phyloP scores from a whole-genome alignment of 2,329 filamentous ascomycete genomes.

The Geosmithia morbida region DNA sequence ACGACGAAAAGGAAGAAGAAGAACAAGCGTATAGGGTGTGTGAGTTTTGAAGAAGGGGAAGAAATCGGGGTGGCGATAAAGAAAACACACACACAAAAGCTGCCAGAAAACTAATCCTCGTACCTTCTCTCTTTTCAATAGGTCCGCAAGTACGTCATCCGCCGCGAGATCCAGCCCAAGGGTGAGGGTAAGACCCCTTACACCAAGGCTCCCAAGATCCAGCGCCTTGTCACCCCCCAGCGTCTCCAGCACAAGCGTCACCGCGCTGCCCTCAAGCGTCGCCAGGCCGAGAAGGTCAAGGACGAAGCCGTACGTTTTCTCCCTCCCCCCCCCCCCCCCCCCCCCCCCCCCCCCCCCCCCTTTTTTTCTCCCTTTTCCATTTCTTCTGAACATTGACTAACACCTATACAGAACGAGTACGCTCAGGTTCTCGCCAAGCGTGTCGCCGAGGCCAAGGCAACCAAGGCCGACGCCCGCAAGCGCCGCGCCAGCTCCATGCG shows the following conservation, averaged over 20 bases:
- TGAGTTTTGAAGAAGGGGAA: too few species aligned
- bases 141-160: slow-evolving; percentile 99
- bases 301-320: slow-evolving; percentile 79
- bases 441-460: slow-evolving; percentile 88
- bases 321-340: too few species aligned
- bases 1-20: not conserved
- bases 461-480: slow-evolving; percentile 91
- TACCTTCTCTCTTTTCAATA: slow-evolving; percentile 28
- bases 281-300: slow-evolving; percentile 92
- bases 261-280: slow-evolving; percentile 94
- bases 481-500: slow-evolving; percentile 89
- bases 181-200: slow-evolving; percentile 94
- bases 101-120: slow-evolving; percentile 20
- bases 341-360: too few species aligned
- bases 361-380: not conserved
- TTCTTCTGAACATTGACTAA: slow-evolving; percentile 15
- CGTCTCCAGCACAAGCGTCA: slow-evolving; percentile 99
- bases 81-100: not conserved
- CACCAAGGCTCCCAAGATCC: slow-evolving; percentile 99
- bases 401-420: slow-evolving; percentile 72
- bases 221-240: slow-evolving; percentile 98
- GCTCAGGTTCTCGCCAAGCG: slow-evolving; percentile 92
- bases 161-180: slow-evolving; percentile 94
- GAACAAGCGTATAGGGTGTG: not conserved
- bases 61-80: not conserved